Percentiles rank a stretch among this genome's conserved stretches.
Evolutionary conservation across 805 yeast genomes (phyloP).

Genomic region (Hanseniaspora singularis): DNA sequence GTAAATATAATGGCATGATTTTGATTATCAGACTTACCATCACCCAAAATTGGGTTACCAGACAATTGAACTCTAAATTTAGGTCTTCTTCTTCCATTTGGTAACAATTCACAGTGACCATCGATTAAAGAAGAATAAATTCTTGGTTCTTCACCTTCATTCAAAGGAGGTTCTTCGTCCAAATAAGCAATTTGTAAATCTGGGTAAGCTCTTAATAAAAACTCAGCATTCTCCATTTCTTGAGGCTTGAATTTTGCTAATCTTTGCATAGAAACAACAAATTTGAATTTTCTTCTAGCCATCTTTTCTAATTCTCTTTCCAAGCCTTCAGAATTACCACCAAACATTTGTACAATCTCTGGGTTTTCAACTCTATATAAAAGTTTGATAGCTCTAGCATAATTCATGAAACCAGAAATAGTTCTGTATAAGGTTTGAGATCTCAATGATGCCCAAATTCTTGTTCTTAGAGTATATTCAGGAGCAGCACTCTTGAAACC

Average conservation of each 20-base stretch:
- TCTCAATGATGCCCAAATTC: slow-evolving; percentile 97
- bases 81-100: slow-evolving; percentile 63
- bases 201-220: slow-evolving; percentile 71
- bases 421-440: slow-evolving; percentile 95
- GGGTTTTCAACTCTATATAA: slow-evolving; percentile 91
- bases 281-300: slow-evolving; percentile 74
- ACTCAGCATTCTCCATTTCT: slow-evolving; percentile 70
- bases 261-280: slow-evolving; percentile 79
- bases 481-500: slow-evolving; percentile 98
- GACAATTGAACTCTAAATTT: slow-evolving; percentile 65
- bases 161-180: slow-evolving; percentile 78
- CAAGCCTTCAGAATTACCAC: slow-evolving; percentile 93
- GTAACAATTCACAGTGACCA: slow-evolving; percentile 64
- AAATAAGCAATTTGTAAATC: slow-evolving; percentile 82
- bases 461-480: slow-evolving; percentile 86
- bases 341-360: slow-evolving; percentile 92
- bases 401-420: slow-evolving; percentile 96
- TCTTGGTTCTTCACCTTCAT: slow-evolving; percentile 57
- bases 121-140: slow-evolving; percentile 69
- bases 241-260: slow-evolving; percentile 58
- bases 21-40: slow-evolving; percentile 81
- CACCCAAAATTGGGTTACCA: slow-evolving; percentile 78
- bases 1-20: slow-evolving; percentile 68
- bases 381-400: slow-evolving; percentile 88
- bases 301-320: slow-evolving; percentile 88